Evolutionary conservation across 371 early-diverging fungal species (phyloP).

Genomic region (Apophysomyces variabilis): DNA sequence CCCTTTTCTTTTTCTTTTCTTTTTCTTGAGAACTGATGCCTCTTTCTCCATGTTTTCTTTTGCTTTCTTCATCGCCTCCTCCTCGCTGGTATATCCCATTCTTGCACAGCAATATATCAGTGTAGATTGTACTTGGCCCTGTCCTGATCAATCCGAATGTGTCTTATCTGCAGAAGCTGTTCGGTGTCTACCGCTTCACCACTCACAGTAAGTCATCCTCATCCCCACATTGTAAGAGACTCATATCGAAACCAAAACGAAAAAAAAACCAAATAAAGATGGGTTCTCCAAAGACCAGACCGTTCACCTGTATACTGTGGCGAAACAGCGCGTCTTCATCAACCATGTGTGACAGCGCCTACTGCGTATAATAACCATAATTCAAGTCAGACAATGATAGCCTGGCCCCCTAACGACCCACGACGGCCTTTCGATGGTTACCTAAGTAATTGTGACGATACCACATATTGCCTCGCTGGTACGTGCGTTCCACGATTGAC

Average conservation of each 20-base stretch:
- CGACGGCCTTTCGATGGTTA: constrained; percentile 23
- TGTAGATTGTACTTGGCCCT: constrained; percentile 37
- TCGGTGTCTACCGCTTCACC: constrained; percentile 21
- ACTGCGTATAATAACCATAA: neutral
- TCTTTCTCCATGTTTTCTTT: constrained; percentile 3
- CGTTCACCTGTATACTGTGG: constrained; percentile 30
- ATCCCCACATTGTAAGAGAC: neutral
- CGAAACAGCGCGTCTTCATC: constrained; percentile 24
- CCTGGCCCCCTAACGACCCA: constrained; percentile 24
- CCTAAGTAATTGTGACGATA: constrained; percentile 27
- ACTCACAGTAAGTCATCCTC: constrained; percentile 30
- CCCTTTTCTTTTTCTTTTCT: neutral
- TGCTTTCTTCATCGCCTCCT: neutral
- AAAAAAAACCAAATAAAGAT: constrained; percentile 18
- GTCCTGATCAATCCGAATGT: constrained; percentile 21
- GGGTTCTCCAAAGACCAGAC: constrained; percentile 23
- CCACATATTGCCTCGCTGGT: constrained; percentile 21
- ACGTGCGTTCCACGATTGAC: constrained; percentile 19
- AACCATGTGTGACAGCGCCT: constrained; percentile 30
- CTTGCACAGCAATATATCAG: neutral
- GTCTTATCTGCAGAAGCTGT: constrained; percentile 18
- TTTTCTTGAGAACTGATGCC: constrained; percentile 4
- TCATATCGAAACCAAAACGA: neutral
- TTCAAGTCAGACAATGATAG: constrained; percentile 18
- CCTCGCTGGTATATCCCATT: neutral